Evolutionary conservation across 2,329 filamentous ascomycete species (phyloP).

Genomic region (Talaromyces islandicus): DNA sequence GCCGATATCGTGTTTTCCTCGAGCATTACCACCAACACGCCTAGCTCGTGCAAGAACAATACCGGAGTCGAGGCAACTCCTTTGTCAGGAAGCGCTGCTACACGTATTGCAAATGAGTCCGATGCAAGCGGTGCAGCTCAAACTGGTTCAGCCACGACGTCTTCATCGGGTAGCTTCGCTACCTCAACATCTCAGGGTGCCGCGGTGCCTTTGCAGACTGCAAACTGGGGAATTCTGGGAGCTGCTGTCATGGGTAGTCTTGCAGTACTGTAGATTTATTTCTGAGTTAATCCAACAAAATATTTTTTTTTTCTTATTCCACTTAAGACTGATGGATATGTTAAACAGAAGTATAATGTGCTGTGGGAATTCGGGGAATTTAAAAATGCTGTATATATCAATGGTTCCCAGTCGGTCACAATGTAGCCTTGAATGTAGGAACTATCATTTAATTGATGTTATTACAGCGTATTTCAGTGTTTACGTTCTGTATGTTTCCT

Average conservation of each 20-base stretch:
- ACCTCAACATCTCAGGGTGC: slow-evolving; percentile 26
- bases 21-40: slow-evolving; percentile 39
- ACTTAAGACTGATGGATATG: not conserved
- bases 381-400: too few relatives aligned
- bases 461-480: too few relatives aligned
- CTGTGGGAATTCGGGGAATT: not conserved
- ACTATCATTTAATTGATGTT: too few relatives aligned
- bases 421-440: too few relatives aligned
- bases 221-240: slow-evolving; percentile 32
- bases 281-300: not conserved
- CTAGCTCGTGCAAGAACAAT: slow-evolving; percentile 52
- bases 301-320: not conserved
- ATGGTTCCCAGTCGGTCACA: too few relatives aligned
- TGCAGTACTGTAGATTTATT: slow-evolving; percentile 24
- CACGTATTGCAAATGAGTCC: slow-evolving; percentile 41
- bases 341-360: not conserved
- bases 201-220: slow-evolving; percentile 27
- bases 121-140: slow-evolving; percentile 28
- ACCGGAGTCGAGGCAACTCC: slow-evolving; percentile 47
- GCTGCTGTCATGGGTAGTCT: slow-evolving; percentile 27
- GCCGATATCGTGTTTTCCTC: slow-evolving; percentile 65
- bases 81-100: slow-evolving; percentile 32
- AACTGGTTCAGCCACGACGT: slow-evolving; percentile 11
- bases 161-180: slow-evolving; percentile 7
- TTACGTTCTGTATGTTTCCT: too few relatives aligned